phyloP scores from a whole-genome alignment of 2,329 filamentous ascomycete genomes.

The Cladosporium velox region DNA sequence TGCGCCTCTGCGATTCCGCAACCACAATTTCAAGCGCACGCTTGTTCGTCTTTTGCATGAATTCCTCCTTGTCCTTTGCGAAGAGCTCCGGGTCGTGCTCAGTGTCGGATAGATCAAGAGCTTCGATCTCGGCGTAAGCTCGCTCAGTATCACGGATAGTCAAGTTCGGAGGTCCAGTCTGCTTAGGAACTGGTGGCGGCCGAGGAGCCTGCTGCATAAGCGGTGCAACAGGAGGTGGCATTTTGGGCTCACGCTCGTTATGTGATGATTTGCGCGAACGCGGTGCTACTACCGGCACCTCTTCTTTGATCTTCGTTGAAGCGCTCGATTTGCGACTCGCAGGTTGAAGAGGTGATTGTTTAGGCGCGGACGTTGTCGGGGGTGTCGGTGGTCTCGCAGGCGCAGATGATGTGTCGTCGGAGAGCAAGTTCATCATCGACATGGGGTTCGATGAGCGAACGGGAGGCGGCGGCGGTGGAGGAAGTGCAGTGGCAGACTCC shows the following conservation, averaged over 20 bases:
- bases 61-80: constrained; percentile 52
- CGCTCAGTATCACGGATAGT: constrained; percentile 56
- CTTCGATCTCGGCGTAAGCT: constrained; percentile 62
- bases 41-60: constrained; percentile 59
- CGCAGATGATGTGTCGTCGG: constrained; percentile 55
- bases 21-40: constrained; percentile 67
- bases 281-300: background rate
- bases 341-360: constrained; percentile 9
- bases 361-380: constrained; percentile 15
- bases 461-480: constrained; percentile 40
- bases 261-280: constrained; percentile 19
- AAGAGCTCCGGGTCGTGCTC: constrained; percentile 50
- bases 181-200: constrained; percentile 26
- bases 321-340: constrained; percentile 17
- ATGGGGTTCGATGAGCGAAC: constrained; percentile 77
- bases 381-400: constrained; percentile 22
- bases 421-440: constrained; percentile 94
- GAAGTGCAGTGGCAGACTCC: constrained; percentile 26
- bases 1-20: constrained; percentile 64
- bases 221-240: constrained; percentile 16
- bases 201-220: constrained; percentile 8
- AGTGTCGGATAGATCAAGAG: constrained; percentile 61
- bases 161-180: constrained; percentile 38
- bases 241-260: constrained; percentile 17
- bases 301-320: constrained; percentile 19